Evolutionary conservation across 345 rosid species (phyloP), one percentile per base, ranked within the genome.

Genomic region (Hibiscus trionum): DNA sequence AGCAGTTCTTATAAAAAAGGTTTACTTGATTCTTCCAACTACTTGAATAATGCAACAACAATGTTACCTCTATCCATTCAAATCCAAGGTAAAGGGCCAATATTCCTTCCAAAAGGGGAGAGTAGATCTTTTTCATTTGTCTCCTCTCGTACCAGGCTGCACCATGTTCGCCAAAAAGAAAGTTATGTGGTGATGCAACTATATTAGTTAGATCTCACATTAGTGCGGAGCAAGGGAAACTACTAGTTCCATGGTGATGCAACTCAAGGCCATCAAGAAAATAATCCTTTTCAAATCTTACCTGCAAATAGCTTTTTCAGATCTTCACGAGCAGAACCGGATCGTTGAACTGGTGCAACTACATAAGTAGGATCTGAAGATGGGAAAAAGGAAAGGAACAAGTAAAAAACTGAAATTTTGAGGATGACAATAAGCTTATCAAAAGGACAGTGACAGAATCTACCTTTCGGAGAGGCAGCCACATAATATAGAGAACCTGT

Each of bases 81-180:
- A 90, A 86, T 73, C 98, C 97, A 21, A 91, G 97, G 85, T 91
- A 94, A 57, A 94, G 87, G 8, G 92, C 95, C 75, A 91, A 82
- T 62, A 94, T 80, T 35, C 97, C 97, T 91, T 94, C 97, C 27
- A 94, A 86, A 17, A 94, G 95, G 4, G 97, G 98, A 37, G 97
- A 94, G 84, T 94, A 94, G 49, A 94, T 91, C 85, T 91, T 91
- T 77, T 86, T 94, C 98, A 94, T 88, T 76, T 91, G 97, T 82
- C 98, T 87, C 83, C 90, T 91, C 78, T 94, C 90, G 16, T 94
- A 94, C 98, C 98, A 91, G 60, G 97, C 99, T 95, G 85, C 76
- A n/a, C n/a, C 66, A 71, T 19, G 17, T 69, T 59, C 10, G 52
- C 16, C 59, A n/a, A 46, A 52, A 66, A 29, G 21, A 16, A 39